These are phyloP conservation scores for Aspergillus chevalieri DNA, from an alignment of 2,329 filamentous ascomycete genomes.

Conservation along the genomic window DNA sequence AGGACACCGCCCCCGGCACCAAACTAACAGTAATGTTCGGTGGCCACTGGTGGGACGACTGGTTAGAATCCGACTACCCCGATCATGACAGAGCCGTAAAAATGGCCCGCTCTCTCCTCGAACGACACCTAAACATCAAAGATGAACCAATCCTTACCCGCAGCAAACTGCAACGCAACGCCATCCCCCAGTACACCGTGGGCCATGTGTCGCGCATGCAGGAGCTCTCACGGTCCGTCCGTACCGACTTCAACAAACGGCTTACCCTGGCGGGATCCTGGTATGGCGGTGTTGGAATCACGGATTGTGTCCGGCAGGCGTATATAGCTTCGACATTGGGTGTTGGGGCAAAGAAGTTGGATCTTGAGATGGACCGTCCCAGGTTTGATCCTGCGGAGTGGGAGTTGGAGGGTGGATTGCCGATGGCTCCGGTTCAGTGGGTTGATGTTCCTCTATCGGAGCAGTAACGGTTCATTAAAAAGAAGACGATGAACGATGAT, in stretches of 20 bases:
- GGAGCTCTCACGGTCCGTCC: slow-evolving; percentile 51
- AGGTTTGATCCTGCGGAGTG: slow-evolving; percentile 17
- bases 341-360: slow-evolving; percentile 28
- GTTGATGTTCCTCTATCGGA: slow-evolving; percentile 7
- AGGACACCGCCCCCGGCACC: slow-evolving; percentile 59
- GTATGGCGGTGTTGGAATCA: slow-evolving; percentile 47
- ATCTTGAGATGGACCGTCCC: slow-evolving; percentile 4
- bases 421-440: slow-evolving; percentile 19
- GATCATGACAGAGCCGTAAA: slow-evolving; percentile 58
- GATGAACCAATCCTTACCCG: slow-evolving; percentile 56
- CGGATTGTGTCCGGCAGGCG: slow-evolving; percentile 52
- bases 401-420: slow-evolving; percentile 26
- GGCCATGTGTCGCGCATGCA: slow-evolving; percentile 64
- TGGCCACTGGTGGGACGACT: slow-evolving; percentile 80
- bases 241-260: slow-evolving; percentile 52
- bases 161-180: slow-evolving; percentile 59
- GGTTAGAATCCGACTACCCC: slow-evolving; percentile 50
- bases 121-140: slow-evolving; percentile 67
- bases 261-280: slow-evolving; percentile 58
- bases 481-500: not conserved
- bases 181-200: slow-evolving; percentile 85
- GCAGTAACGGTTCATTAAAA: slow-evolving; percentile 5
- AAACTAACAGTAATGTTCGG: slow-evolving; percentile 94
- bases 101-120: slow-evolving; percentile 65
- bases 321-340: slow-evolving; percentile 46